phyloP scores from a whole-genome alignment of 2,329 filamentous ascomycete species.

The Helotiales sp. region DNA sequence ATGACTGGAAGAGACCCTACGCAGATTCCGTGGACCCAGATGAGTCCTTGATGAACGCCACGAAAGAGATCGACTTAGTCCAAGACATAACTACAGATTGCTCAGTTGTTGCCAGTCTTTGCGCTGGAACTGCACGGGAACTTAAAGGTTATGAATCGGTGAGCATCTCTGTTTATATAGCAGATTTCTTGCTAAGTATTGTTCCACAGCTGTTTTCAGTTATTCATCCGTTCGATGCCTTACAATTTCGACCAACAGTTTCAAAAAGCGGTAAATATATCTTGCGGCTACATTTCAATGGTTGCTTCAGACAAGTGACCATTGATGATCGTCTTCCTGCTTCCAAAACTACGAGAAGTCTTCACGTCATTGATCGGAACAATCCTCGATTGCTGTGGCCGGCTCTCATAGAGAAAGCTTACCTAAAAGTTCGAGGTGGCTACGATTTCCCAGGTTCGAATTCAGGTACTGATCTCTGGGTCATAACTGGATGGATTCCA shows the following conservation, averaged over 20 bases:
- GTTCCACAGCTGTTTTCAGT: conserved; percentile 64
- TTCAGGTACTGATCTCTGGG: conserved; percentile 91
- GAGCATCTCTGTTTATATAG: conserved; percentile 25
- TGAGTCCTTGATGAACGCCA: conserved; percentile 55
- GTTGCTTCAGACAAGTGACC: conserved; percentile 80
- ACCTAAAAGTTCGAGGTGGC: conserved; percentile 89
- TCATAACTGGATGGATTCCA: conserved; percentile 93
- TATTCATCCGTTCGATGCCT: conserved; percentile 72
- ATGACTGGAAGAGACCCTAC: conserved; percentile 76
- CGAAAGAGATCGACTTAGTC: conserved; percentile 73
- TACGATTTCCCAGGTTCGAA: conserved; percentile 99
- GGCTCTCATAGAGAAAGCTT: conserved; percentile 91
- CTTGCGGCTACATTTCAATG: conserved; percentile 93
- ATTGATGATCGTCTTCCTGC: conserved; percentile 87
- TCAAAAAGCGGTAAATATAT: conserved; percentile 88
- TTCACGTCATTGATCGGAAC: conserved; percentile 85
- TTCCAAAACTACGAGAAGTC: conserved; percentile 70
- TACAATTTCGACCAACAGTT: conserved; percentile 55
- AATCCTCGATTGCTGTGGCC: conserved; percentile 88
- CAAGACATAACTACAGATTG: conserved; percentile 97
- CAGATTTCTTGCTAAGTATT: conserved; percentile 6
- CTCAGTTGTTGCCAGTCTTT: conserved; percentile 93
- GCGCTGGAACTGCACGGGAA: conserved; percentile 72
- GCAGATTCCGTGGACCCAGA: conserved; percentile 50
- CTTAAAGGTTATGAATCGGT: conserved; percentile 70